A percentile compares a stretch with the other conserved stretches of the same genome.
Evolutionary conservation across 176 grass and related monocot genomes (phyloP).

Genomic region (Cocos nucifera): DNA sequence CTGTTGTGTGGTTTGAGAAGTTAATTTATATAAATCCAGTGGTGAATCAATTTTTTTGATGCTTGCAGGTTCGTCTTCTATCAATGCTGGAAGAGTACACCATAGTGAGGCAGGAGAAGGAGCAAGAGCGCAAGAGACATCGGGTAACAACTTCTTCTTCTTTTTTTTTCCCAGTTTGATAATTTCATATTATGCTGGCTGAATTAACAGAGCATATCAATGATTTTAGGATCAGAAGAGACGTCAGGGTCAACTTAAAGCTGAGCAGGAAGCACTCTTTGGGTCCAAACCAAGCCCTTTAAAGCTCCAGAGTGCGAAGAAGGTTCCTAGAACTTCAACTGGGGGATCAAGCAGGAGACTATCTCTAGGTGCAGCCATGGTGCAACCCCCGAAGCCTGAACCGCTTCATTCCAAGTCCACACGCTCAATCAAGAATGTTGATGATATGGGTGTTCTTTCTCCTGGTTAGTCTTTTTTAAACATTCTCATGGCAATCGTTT

Average conservation of each 20-base stretch:
- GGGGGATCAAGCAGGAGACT: constrained; percentile 30
- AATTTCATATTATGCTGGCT: too few relatives aligned
- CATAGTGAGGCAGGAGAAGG: constrained; percentile 55
- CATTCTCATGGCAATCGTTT: too few relatives aligned
- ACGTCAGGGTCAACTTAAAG: constrained; percentile 56
- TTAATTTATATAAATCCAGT: too few relatives aligned
- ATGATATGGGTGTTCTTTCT: constrained; percentile 31
- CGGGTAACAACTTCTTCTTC: constrained; percentile 42
- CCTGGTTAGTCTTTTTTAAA: constrained; percentile 29
- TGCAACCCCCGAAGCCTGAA: constrained; percentile 33
- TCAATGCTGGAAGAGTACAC: constrained; percentile 63
- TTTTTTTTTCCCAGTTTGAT: background rate
- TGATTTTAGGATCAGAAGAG: constrained; percentile 61
- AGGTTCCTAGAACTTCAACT: constrained; percentile 33
- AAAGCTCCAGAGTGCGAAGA: constrained; percentile 44
- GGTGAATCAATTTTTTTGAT: too few relatives aligned
- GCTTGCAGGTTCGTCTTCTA: constrained; percentile 46
- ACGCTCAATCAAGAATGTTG: constrained; percentile 28
- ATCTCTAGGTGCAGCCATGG: constrained; percentile 63
- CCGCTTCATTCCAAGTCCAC: constrained; percentile 32
- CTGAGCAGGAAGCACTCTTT: constrained; percentile 57
- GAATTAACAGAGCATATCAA: too few relatives aligned
- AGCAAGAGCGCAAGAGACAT: constrained; percentile 58
- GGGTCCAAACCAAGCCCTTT: constrained; percentile 76
- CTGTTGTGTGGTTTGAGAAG: background rate